Evolutionary conservation across 2,329 filamentous ascomycete species (phyloP).

Genomic region (Cordyceps militaris): DNA sequence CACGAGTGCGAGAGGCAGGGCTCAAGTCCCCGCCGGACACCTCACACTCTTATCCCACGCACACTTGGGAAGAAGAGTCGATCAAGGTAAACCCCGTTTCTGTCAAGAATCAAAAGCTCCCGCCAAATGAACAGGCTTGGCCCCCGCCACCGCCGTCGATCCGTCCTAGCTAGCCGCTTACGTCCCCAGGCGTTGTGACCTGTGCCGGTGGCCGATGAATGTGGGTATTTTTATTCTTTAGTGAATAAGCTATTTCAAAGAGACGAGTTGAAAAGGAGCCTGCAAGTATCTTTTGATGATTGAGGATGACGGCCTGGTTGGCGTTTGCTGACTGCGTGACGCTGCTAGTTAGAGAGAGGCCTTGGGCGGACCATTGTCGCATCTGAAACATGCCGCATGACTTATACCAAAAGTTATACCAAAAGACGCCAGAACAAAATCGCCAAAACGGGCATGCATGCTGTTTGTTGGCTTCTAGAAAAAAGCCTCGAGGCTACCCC

Average conservation of each 20-base stretch:
- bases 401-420: background rate
- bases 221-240: too few relatives aligned
- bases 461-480: constrained; percentile 1
- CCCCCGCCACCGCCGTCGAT: background rate
- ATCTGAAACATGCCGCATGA: background rate
- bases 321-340: too few relatives aligned
- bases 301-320: too few relatives aligned
- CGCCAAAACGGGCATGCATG: background rate
- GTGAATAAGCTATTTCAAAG: too few relatives aligned
- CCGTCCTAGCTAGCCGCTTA: constrained; percentile 10
- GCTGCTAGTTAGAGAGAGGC: too few relatives aligned
- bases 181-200: background rate
- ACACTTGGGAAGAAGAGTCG: too few relatives aligned
- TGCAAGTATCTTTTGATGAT: too few relatives aligned
- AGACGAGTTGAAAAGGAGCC: background rate
- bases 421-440: background rate
- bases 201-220: background rate
- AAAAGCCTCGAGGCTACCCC: background rate
- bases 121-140: background rate
- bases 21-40: background rate
- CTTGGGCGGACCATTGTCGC: too few relatives aligned
- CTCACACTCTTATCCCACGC: too few relatives aligned
- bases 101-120: background rate
- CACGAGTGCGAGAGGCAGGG: background rate
- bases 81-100: too few relatives aligned